These are phyloP conservation scores for Dalbergia cultrata DNA, from an alignment of 306 rosid species.

Conservation along the genomic window DNA sequence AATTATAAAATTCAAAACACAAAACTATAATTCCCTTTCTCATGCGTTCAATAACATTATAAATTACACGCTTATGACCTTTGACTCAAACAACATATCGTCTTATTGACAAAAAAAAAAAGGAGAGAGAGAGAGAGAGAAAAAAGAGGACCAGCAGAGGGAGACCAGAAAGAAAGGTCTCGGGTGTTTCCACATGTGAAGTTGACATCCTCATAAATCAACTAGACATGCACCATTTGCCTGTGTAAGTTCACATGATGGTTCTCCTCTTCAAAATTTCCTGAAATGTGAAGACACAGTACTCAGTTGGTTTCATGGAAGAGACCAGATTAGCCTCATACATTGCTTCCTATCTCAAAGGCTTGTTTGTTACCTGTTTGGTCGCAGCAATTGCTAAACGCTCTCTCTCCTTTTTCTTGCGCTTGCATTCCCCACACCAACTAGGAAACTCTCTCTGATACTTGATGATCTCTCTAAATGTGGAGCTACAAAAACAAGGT, in stretches of 20 bases:
- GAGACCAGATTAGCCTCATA: background rate
- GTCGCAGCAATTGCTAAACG: conserved; percentile 64
- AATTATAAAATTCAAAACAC: background rate
- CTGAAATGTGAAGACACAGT: conserved; percentile 52
- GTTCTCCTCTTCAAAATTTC: conserved; percentile 66
- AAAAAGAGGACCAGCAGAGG: background rate
- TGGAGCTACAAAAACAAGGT: conserved; percentile 68
- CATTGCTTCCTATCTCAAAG: conserved; percentile 23
- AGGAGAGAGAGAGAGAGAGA: too few species aligned
- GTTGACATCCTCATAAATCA: conserved; percentile 29
- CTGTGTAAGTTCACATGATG: conserved; percentile 53
- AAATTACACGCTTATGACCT: background rate
- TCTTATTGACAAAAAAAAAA: background rate
- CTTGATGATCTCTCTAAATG: conserved; percentile 82
- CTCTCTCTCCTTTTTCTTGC: conserved; percentile 75
- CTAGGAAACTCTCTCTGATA: conserved; percentile 70
- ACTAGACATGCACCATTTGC: conserved; percentile 58
- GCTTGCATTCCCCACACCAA: conserved; percentile 96
- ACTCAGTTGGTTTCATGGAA: conserved; percentile 24
- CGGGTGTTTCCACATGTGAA: conserved; percentile 14
- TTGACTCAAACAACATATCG: background rate
- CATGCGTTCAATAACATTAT: background rate
- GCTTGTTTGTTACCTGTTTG: conserved; percentile 63
- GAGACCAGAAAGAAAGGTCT: background rate
- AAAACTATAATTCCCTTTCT: background rate